A percentile compares a stretch with the other conserved stretches of the same genome.
Evolutionary conservation across 2,329 filamentous ascomycete species (phyloP).

Genomic region (Pseudogymnoascus sp.): DNA sequence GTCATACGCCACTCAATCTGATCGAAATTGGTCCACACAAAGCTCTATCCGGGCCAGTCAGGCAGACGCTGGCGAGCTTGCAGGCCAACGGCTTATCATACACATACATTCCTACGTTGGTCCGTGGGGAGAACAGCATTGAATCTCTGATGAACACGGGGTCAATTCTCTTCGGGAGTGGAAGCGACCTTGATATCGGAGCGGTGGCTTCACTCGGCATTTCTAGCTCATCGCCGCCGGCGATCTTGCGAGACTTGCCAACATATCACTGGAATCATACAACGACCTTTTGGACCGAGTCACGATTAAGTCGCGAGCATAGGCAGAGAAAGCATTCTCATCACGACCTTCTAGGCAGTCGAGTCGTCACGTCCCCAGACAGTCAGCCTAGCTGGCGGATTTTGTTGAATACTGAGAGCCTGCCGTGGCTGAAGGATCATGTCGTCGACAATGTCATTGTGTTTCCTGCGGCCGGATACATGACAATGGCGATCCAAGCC

Average conservation of each 20-base stretch:
- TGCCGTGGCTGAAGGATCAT: constrained; percentile 45
- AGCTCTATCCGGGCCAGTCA: constrained; percentile 28
- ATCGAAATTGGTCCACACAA: constrained; percentile 27
- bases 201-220: neutral
- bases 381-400: constrained; percentile 24
- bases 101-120: neutral
- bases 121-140: neutral
- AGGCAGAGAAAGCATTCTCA: constrained; percentile 36
- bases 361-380: constrained; percentile 14
- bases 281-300: constrained; percentile 44
- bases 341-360: constrained; percentile 41
- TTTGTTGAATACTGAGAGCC: constrained; percentile 29
- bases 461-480: constrained; percentile 43
- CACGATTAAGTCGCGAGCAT: constrained; percentile 37
- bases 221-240: neutral
- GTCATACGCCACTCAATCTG: neutral
- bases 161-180: neutral
- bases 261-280: constrained; percentile 46
- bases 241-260: constrained; percentile 32
- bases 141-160: neutral
- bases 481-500: constrained; percentile 41
- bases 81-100: neutral
- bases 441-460: constrained; percentile 41
- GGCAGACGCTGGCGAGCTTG: constrained; percentile 15
- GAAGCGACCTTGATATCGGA: neutral